Percentiles rank a stretch among this genome's conserved stretches.
Conservation (phyloP, 257 asterid genomes). For the Datura wrightii region DNA sequence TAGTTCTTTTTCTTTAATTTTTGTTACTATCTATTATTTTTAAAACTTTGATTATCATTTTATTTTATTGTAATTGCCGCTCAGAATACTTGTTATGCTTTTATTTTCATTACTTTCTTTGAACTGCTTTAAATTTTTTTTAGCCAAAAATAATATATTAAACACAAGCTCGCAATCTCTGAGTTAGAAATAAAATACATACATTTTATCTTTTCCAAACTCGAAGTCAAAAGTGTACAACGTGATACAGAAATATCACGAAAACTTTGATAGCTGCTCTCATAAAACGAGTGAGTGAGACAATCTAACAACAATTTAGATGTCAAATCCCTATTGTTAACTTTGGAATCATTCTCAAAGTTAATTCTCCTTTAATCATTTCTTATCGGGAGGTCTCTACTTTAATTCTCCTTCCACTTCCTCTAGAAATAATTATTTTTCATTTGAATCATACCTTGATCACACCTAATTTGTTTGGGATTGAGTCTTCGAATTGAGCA, state of each 20-base stretch:
- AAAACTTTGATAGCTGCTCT: neutral
- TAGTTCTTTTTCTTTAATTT: no score
- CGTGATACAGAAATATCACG: neutral
- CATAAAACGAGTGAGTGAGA: neutral
- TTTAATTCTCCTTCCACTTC: neutral
- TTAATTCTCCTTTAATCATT: neutral
- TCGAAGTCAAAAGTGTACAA: no score
- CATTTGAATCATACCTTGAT: neutral
- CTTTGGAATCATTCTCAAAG: neutral
- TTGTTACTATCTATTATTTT: no score
- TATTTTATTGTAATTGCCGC: no score
- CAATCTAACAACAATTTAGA: slow-evolving; percentile 9
- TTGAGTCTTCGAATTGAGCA: neutral
- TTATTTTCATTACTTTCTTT: no score
- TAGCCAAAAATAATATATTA: no score
- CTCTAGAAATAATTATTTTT: neutral
- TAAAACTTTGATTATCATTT: no score
- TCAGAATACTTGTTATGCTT: no score
- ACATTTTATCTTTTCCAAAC: no score
- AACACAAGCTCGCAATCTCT: no score
- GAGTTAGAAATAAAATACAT: no score
- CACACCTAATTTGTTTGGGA: neutral
- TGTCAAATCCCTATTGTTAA: neutral
- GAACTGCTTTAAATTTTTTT: no score
- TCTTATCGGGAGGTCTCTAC: neutral